phyloP scores from a whole-genome alignment of 352 stramenopile species.

The Pythium plurisporium region DNA sequence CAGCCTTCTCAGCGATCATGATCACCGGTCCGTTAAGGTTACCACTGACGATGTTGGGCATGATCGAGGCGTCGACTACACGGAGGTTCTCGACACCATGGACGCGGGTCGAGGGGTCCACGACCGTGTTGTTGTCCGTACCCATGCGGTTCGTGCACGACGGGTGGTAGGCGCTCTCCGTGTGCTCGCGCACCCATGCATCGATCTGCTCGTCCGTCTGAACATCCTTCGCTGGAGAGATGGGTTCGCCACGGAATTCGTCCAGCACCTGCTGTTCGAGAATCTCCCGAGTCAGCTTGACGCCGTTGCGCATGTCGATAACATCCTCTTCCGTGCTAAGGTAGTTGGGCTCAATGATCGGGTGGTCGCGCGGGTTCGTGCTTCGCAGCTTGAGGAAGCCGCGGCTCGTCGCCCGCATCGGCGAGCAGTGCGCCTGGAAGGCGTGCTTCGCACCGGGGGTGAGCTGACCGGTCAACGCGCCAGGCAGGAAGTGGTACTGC shows the following conservation, averaged over 20 bases:
- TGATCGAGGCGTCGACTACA: constrained; percentile 91
- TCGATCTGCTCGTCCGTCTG: constrained; percentile 75
- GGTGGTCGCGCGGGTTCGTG: constrained; percentile 64
- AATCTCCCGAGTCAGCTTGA: constrained; percentile 83
- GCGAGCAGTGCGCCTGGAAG: constrained; percentile 86
- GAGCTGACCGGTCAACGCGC: constrained; percentile 69
- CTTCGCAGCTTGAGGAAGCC: constrained; percentile 79
- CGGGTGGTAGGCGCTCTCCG: constrained; percentile 86
- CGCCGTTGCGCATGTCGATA: constrained; percentile 69
- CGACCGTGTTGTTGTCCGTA: constrained; percentile 75
- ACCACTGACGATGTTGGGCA: constrained; percentile 92
- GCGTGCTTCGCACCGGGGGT: constrained; percentile 58
- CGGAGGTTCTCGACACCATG: constrained; percentile 85
- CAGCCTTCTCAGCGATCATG: constrained; percentile 92
- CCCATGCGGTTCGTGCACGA: constrained; percentile 90
- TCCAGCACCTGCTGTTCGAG: constrained; percentile 85
- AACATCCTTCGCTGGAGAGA: constrained; percentile 62
- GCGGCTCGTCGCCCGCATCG: constrained; percentile 83
- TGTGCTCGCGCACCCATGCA: constrained; percentile 79
- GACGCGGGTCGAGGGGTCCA: constrained; percentile 85
- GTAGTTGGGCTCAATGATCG: constrained; percentile 88
- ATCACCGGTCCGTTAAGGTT: constrained; percentile 94
- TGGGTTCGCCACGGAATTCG: constrained; percentile 72
- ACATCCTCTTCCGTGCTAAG: constrained; percentile 76
- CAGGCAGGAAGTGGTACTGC: constrained; percentile 89